Evolutionary conservation across 2,329 filamentous ascomycete genomes (phyloP), one percentile per base, ranked within the genome.

Genomic region (Sporothrix inflata): DNA sequence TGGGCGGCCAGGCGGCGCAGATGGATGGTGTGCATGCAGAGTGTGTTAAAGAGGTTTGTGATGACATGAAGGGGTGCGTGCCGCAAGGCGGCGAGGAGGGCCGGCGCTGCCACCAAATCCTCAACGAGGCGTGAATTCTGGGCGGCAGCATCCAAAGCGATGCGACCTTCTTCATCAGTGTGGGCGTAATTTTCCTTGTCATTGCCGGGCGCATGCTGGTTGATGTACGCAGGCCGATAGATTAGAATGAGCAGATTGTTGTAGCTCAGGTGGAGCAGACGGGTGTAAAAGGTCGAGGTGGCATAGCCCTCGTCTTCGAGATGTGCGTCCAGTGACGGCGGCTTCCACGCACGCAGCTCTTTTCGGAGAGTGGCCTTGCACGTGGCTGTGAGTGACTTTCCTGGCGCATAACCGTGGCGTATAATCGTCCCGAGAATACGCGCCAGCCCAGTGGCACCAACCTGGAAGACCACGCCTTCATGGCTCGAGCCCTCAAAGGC

Each of bases 21-120:
- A 3, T 60, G 55, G 30, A 60, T 60, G 14, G 55, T 60, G 27
- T 60, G 55, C 55, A 60, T 60, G 55, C 55, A 60, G 14, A 60
- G 55, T 5, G 55, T 60, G 27, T 60, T 60, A 14, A 60, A 60
- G 14, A 60, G 16, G 27, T n/a, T 60, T 6, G 55, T 60, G 55
- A 60, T 60, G 14, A 34, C 30, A n/a, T 60, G 55, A 2, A 60
- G 27, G 7, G 55, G 55, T 16, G 55, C 55, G 27, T 60, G 55
- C 16, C 55, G 27, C 8, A 60, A 27, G 12, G 27, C n/a, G 12
- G 55, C 55, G 11, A 60, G 6, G 14, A 60, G 55, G 16, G 55
- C 38, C 2, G 55, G 55, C 3, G 27, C 14, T 1, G 55, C 55
- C 14, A 60, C 55, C 12, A 60, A 19, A 27, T 60, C 55, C n/a